Evolutionary conservation across 2,329 filamentous ascomycete genomes (phyloP), one percentile per base, ranked within the genome.

Genomic region (Sclerotinia trifoliorum): DNA sequence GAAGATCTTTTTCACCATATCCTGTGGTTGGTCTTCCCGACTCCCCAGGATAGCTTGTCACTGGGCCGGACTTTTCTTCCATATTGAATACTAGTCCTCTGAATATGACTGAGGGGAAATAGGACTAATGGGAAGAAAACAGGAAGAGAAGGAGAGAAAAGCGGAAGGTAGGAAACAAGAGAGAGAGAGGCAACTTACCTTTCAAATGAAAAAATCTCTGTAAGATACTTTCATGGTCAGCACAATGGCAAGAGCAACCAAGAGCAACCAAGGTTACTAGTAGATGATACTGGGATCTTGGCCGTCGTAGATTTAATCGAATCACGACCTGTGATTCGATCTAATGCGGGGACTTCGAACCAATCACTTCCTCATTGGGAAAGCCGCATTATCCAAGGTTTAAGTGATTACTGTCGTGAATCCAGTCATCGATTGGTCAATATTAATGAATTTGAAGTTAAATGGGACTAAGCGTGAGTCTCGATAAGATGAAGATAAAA

Each of bases 51-150:
- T 63, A 26, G 15, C 58, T 67, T 13, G 63, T 64, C 62, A 48
- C 57, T 44, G 39, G 68, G 17, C 19, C 56, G 26, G 64, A 48
- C 58, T 74, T 74, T 60, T 72, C 70, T 57, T 44, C 62, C 48
- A 65, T 65, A 3, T 10, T 46, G 35, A 65, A 44, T 57, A 15
- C 7, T 4, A 46, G 19, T 44, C 42, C 49, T 44, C 42, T 26
- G 5, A 8, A 24, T 54, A 11, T 48, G 8, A 58, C n/a, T n/a
- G 15, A 35, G 15, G 10, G 32, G 26, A 13, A 63, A 24, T 17
- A n/a, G 7, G 19, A 29, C 3, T 24, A 17, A 29, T 32, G 24
- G 48, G 44, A 7, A 19, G 24, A 35, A 49, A 11, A 29, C 1
- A 8, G 24, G 7, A 32, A 48, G 19, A 13, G 15, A 8, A 26